Base-by-base conservation (phyloP, 1,284 basidiomycete genomes). In the Coniophora puteana region DNA sequence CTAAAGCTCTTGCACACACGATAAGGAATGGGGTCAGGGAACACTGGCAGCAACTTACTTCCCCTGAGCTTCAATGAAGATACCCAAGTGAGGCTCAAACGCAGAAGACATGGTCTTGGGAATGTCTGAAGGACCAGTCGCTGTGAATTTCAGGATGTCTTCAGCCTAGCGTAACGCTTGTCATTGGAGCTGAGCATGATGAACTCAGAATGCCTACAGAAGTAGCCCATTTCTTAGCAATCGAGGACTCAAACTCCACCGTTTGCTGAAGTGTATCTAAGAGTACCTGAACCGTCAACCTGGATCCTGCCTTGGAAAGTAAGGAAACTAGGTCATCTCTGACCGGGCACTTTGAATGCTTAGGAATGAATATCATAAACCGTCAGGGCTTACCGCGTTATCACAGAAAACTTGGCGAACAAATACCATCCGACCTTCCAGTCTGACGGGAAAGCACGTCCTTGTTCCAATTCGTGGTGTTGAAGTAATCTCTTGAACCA, bases 51-150 rank as follows among this genome's bases (percentile, higher is more conserved):
- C 26, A 37, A 32, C 40, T 30, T 24, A 89, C 92, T 85, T 89
- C 71, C 98, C 93, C 63, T 99, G 96, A 11, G 95, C 93, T 48
- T 97, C 92, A 39, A 98, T 87, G 57, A 94, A 99, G 30, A 99
- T 79, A 27, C 80, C 76, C 69, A 98, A 91, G 59, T 97, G 89
- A 0, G 89, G 78, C 47, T 96, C 93, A 57, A 98, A 99, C 8
- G 90, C 83, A 18, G 85, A 77, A 0, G 91, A 88, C 36, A 97
- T 89, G 1, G 83, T 69, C 56, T 81, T 18, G 27, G 71, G 63
- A 7, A 71, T 60, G 28, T 76, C 65, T 6, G 76, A 66, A 29
- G 72, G 65, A 4, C 71, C 61, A 8, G 71, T 63, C 28, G 76
- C 66, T 3, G 72, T 70, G 3, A 65, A 61, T 36, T 72, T 72